Evolutionary conservation across 495 filamentous ascomycete genomes (phyloP).

Genomic region (Copromyces sp.): DNA sequence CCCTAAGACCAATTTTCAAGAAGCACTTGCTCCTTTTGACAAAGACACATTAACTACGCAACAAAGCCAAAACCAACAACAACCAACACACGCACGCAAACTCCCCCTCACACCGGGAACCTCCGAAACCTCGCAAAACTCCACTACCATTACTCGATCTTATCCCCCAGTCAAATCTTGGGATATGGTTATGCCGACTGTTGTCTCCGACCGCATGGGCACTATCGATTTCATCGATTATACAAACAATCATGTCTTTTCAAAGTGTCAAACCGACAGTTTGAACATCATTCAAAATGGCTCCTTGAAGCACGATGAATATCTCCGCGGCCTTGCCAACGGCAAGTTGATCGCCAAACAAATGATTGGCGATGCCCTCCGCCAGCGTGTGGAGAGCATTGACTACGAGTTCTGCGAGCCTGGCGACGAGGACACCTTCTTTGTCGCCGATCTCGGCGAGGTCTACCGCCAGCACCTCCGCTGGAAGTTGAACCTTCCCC

Average conservation of each 20-base stretch:
- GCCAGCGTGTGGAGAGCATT: conserved; percentile 67
- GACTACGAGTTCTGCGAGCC: conserved; percentile 76
- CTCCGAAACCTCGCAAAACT: neutral
- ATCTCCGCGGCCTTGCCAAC: conserved; percentile 6
- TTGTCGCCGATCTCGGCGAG: conserved; percentile 95
- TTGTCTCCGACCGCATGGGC: conserved; percentile 34
- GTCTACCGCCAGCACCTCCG: conserved; percentile 96
- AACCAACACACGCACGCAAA: neutral
- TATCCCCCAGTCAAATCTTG: conserved; percentile 18
- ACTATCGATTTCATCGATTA: conserved; percentile 27
- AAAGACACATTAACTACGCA: neutral
- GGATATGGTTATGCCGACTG: conserved; percentile 49
- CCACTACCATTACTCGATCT: neutral
- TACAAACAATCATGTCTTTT: conserved; percentile 37
- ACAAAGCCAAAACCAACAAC: neutral
- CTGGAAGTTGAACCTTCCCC: conserved; percentile 89
- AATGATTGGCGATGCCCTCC: conserved; percentile 70
- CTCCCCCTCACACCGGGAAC: neutral
- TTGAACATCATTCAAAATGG: conserved; percentile 29
- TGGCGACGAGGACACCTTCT: conserved; percentile 94
- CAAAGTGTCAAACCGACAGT: neutral
- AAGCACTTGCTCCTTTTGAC: conserved; percentile 8
- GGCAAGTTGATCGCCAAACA: conserved; percentile 33
- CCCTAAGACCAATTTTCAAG: conserved; percentile 53
- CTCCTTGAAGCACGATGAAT: conserved; percentile 23